Evolutionary conservation across 768 basidiomycete genomes (phyloP), one percentile per base, ranked within the genome.

Genomic region (Suillus paluster): DNA sequence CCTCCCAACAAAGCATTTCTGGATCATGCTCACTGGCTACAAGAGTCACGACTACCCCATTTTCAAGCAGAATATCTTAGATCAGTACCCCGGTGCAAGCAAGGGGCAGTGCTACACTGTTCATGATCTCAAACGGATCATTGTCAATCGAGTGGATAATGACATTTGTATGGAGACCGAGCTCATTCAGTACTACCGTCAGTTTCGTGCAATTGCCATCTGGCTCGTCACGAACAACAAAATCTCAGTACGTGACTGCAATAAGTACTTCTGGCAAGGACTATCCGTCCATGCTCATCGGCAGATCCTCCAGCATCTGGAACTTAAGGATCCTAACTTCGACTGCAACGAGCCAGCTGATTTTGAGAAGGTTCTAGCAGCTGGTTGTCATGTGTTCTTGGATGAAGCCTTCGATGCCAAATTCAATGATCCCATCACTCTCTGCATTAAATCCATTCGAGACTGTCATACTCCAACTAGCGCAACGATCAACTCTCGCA

Each of bases 211-310:
- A 1, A 10, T 60, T 15, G 46, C 46, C 0, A 25, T 46, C 2
- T 64, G 63, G 60, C 60, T 64, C 0, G 36, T 64, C 25, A 38
- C 5, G 17, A 38, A 64, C 9, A 46, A 48, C 25, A 64, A 64
- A 34, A 44, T 64, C 15, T 61, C 60, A 0, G 2, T n/a, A 10
- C 19, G 33, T 19, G 63, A 64, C 3, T 8, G 44, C 1, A 34
- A 64, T 19, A 8, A 25, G 7, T 58, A 58, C 25, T 64, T 61
- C 15, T 61, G 46, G 46, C 23, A 48, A 21, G 46, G 46, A 9
- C 5, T 50, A 11, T 15, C 49, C 1, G 6, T 50, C 3, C 9
- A 4, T 10, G 17, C 17, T 19, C 21, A 19, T 19, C 49, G 21
- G 17, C 15, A 17, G 2, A 50, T 50, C 9, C 15, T 30, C 17